Conservation (phyloP, 257 asterid species). For the Gardenia jasminoides region DNA sequence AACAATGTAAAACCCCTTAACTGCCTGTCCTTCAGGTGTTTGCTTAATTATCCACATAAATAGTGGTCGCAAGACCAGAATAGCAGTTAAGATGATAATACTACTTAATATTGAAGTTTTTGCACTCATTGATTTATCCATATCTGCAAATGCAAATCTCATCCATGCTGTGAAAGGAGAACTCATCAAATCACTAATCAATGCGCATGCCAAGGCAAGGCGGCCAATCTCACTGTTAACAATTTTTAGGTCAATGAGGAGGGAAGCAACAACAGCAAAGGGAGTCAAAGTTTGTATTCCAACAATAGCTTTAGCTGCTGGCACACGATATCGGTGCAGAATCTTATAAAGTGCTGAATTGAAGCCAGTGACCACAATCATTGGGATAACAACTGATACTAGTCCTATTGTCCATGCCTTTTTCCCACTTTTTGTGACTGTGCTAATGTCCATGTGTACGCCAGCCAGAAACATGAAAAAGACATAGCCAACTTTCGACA, state of each 20-base stretch:
- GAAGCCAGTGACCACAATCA: constrained; percentile 25
- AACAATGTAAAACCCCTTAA: constrained; percentile 39
- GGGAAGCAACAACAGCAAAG: constrained; percentile 74
- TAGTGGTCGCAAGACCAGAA: constrained; percentile 49
- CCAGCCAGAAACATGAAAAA: constrained; percentile 77
- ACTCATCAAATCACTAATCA: constrained; percentile 63
- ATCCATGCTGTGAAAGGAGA: constrained; percentile 20
- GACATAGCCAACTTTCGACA: constrained; percentile 68
- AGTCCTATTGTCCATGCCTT: constrained; percentile 79
- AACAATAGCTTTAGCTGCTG: constrained; percentile 38
- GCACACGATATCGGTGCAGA: constrained; percentile 31
- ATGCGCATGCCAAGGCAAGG: constrained; percentile 66
- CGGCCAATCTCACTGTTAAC: constrained; percentile 91
- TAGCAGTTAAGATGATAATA: constrained; percentile 24
- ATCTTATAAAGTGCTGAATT: not conserved
- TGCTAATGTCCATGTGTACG: constrained; percentile 74
- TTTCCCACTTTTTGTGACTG: constrained; percentile 54
- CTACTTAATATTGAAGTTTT: constrained; percentile 35
- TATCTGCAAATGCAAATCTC: not conserved
- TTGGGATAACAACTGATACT: constrained; percentile 43
- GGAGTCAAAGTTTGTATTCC: constrained; percentile 54
- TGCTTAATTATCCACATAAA: constrained; percentile 44
- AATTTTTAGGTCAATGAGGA: constrained; percentile 74
- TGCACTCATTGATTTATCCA: constrained; percentile 4
- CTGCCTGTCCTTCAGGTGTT: constrained; percentile 63